A percentile compares a stretch with the other conserved stretches of the same genome.
These are phyloP conservation scores for Periglandula ipomoeae DNA, from an alignment of 2,329 filamentous ascomycete species.

Conservation along the genomic window DNA sequence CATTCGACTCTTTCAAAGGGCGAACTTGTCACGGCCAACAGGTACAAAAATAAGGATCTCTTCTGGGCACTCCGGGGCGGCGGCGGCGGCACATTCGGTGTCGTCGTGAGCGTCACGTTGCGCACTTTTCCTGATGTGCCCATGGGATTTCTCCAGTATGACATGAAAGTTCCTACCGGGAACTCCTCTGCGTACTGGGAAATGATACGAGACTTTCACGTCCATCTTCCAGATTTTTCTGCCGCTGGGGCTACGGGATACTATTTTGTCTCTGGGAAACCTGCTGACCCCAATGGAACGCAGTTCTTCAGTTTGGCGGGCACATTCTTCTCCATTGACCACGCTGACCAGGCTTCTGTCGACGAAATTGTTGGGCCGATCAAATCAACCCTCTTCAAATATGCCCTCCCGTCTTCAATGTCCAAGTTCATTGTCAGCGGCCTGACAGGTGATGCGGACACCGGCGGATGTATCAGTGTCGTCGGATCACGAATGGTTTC, in stretches of 20 bases:
- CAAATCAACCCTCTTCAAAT: neutral
- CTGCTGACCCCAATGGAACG: constrained; percentile 6
- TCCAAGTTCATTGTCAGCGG: constrained; percentile 5
- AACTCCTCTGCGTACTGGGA: constrained; percentile 24
- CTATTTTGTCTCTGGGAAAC: constrained; percentile 20
- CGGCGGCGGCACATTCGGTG: constrained; percentile 32
- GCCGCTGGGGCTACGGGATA: constrained; percentile 28
- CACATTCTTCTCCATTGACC: constrained; percentile 8
- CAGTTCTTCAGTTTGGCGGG: too few relatives aligned
- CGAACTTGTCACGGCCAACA: constrained; percentile 27
- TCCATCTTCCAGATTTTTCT: constrained; percentile 24
- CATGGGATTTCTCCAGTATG: constrained; percentile 19
- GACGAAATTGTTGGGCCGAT: constrained; percentile 4
- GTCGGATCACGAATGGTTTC: constrained; percentile 13
- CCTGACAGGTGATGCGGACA: constrained; percentile 15
- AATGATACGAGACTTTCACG: constrained; percentile 19
- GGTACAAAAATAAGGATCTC: constrained; percentile 32
- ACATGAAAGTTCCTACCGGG: constrained; percentile 17
- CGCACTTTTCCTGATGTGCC: constrained; percentile 29
- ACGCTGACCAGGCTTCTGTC: constrained; percentile 3
- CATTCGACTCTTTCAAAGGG: constrained; percentile 11
- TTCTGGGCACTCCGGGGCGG: constrained; percentile 41
- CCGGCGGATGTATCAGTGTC: constrained; percentile 15
- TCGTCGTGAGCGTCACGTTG: constrained; percentile 31
- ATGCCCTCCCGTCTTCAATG: constrained; percentile 1